Evolutionary conservation across 345 rosid genomes (phyloP), one percentile per base, ranked within the genome.

Genomic region (Eucalyptus sideroxylon): DNA sequence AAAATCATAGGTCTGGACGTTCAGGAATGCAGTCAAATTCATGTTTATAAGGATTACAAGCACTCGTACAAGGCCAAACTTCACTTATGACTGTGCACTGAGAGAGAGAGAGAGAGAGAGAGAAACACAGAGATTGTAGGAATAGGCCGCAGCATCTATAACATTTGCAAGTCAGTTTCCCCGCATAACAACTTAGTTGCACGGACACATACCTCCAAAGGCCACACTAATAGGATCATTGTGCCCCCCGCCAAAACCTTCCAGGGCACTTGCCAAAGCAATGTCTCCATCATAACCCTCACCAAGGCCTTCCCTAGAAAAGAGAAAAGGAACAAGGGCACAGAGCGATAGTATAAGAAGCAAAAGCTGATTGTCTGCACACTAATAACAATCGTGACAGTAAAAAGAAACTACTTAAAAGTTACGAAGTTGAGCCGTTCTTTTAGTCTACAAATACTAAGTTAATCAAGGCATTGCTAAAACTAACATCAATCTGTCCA

Each of bases 151-250:
- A 50, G 72, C 21, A 60, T 30, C 23, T 37, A 85, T 51, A 86
- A 45, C 23, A 72, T 42, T 42, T 69, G 45, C 47, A 27, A 44
- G 23, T n/a, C 83, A 42, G 49, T 23, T 42, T 88, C 89, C 23
- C 27, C 31, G 50, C 37, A 87, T 81, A 83, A 12, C 72, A 87
- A 88, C 80, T 67, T 34, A 86, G 55, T 82, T 56, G 37, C 45
- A 14, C 30, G 4, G 83, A 24, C 30, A 82, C 92, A 89, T 93
- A 97, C 99, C 99, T 93, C 99, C 99, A 92, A 98, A 98, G 89
- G 99, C 99, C 89, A 97, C 94, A 94, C 99, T 96, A 59, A 98
- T 96, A 34, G 99, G 99, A 93, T 98, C 99, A 89, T 97, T 98
- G 90, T 98, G 99, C 86, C 99, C 99, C 92, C 99, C 99, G 82